Conservation (phyloP, 768 basidiomycete genomes). For the Leucocoprinus sp. region DNA sequence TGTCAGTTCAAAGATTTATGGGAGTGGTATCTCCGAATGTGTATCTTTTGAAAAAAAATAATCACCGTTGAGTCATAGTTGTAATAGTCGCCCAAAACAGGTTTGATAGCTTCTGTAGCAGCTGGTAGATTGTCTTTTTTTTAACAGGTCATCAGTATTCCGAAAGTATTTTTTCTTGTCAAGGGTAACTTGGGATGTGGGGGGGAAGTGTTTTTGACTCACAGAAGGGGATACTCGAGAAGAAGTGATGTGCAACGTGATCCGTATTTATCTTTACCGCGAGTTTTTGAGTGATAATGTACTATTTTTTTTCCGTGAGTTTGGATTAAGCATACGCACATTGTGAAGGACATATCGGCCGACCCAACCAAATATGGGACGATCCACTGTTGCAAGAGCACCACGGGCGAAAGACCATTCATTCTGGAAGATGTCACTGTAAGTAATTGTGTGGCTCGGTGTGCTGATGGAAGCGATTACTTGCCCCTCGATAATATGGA, state of each 20-base stretch:
- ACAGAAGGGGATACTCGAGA: slow-evolving; percentile 54
- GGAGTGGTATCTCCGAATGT: not conserved
- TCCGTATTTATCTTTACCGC: slow-evolving; percentile 32
- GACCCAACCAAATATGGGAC: slow-evolving; percentile 51
- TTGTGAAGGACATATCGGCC: slow-evolving; percentile 51
- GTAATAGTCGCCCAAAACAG: slow-evolving; percentile 45
- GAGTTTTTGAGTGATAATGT: not conserved
- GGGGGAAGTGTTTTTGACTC: slow-evolving; percentile 16
- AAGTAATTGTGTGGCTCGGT: not conserved
- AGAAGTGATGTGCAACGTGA: slow-evolving; percentile 56
- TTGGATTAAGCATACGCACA: slow-evolving; percentile 19
- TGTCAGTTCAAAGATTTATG: not conserved
- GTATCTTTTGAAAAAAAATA: no score
- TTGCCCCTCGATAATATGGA: slow-evolving; percentile 47
- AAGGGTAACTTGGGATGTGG: not conserved
- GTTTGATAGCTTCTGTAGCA: slow-evolving; percentile 38
- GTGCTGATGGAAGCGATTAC: not conserved
- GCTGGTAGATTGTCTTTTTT: slow-evolving; percentile 42
- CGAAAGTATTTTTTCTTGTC: no score
- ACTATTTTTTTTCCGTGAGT: no score
- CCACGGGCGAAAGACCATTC: slow-evolving; percentile 57
- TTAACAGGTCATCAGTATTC: no score
- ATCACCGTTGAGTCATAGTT: slow-evolving; percentile 51
- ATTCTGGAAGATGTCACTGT: slow-evolving; percentile 18
- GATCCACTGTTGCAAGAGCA: slow-evolving; percentile 52